Evolutionary conservation across 2,329 filamentous ascomycete genomes (phyloP).

Genomic region (Anthostomella pinea): DNA sequence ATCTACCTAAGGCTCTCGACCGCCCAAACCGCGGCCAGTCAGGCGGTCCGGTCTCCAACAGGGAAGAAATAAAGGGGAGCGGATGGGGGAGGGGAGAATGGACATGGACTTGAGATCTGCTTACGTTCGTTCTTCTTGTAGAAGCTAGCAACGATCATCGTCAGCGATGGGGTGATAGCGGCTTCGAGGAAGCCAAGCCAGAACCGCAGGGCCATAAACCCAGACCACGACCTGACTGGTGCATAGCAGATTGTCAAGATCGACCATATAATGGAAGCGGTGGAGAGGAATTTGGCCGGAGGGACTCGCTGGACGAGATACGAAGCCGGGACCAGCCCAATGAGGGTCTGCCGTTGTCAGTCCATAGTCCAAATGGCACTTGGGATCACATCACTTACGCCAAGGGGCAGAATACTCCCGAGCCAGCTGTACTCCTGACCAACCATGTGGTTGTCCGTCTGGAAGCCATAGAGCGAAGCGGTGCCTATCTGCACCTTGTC

Average conservation of each 20-base stretch:
- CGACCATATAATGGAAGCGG: slow-evolving; percentile 30
- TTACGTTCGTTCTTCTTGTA: slow-evolving; percentile 36
- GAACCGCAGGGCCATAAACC: slow-evolving; percentile 35
- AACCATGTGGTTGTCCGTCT: slow-evolving; percentile 30
- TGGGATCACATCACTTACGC: slow-evolving; percentile 25
- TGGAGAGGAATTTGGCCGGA: slow-evolving; percentile 25
- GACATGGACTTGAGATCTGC: no score
- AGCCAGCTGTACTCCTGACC: slow-evolving; percentile 34
- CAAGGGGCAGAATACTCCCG: slow-evolving; percentile 30
- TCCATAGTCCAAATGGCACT: no score
- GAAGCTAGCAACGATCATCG: slow-evolving; percentile 35
- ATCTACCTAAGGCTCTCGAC: no score
- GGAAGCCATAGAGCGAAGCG: slow-evolving; percentile 34
- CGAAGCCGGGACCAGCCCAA: slow-evolving; percentile 25
- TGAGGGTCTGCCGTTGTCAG: slow-evolving; percentile 12
- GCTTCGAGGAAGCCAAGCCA: slow-evolving; percentile 36
- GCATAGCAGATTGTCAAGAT: slow-evolving; percentile 27
- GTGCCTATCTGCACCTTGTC: slow-evolving; percentile 34
- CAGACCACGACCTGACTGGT: slow-evolving; percentile 25
- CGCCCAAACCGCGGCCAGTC: no score
- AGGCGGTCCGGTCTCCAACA: no score
- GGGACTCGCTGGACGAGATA: slow-evolving; percentile 29
- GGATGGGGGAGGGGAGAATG: no score
- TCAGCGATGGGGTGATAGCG: slow-evolving; percentile 33
- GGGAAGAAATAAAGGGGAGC: no score